A percentile compares a stretch with the other conserved stretches of the same genome.
phyloP scores from a whole-genome alignment of 2,329 filamentous ascomycete species.

The Exserohilum turcica region DNA sequence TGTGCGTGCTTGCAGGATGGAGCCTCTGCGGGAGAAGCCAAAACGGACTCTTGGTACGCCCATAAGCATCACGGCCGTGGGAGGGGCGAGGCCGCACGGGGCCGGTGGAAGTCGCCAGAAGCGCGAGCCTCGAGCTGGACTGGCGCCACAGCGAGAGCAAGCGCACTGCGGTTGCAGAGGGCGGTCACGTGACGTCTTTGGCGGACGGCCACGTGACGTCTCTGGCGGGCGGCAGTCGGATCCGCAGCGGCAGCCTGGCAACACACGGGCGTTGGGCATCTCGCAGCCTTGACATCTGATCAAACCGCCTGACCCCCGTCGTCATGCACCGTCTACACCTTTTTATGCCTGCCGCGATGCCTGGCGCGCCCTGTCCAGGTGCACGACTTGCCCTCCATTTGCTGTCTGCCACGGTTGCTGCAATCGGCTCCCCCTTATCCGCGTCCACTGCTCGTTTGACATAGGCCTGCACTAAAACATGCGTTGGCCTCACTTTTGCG shows the following conservation, averaged over 20 bases:
- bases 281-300: constrained; percentile 26
- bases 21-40: too few relatives aligned
- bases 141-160: too few relatives aligned
- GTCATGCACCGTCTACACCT: constrained; percentile 11
- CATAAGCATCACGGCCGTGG: too few relatives aligned
- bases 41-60: too few relatives aligned
- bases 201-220: constrained; percentile 3
- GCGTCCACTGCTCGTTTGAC: constrained; percentile 32
- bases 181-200: too few relatives aligned
- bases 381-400: constrained; percentile 13
- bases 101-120: constrained; percentile 12
- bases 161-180: too few relatives aligned
- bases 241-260: constrained; percentile 5
- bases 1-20: constrained; percentile 1
- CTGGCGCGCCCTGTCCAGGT: constrained; percentile 1
- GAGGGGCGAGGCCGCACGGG: background rate
- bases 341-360: constrained; percentile 22
- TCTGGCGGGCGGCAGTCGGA: constrained; percentile 5
- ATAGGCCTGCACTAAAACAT: constrained; percentile 29
- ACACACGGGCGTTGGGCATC: constrained; percentile 23
- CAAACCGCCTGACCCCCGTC: constrained; percentile 26
- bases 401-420: constrained; percentile 4
- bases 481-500: constrained; percentile 27
- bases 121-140: background rate
- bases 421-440: constrained; percentile 29